These are phyloP conservation scores for Yamadazyma atmosphaerica DNA, from an alignment of 1,139 yeast species.

Conservation along the genomic window DNA sequence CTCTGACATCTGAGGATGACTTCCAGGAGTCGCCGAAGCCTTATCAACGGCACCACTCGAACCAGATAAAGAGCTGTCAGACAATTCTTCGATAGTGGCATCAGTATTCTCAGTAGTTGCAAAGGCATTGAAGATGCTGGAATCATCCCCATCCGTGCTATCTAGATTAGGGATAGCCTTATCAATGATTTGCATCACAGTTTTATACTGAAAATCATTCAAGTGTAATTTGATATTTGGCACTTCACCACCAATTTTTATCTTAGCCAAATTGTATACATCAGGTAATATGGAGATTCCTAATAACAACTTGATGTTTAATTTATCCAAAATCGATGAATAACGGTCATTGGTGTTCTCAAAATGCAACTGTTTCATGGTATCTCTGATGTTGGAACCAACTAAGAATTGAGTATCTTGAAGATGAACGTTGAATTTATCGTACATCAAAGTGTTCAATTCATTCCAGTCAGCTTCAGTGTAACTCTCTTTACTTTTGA, in stretches of 20 bases:
- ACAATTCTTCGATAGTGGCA: constrained; percentile 22
- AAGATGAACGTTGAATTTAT: constrained; percentile 72
- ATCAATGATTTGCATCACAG: constrained; percentile 76
- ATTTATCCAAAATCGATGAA: constrained; percentile 71
- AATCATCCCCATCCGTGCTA: constrained; percentile 27
- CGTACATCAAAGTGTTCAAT: constrained; percentile 82
- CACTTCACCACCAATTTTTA: constrained; percentile 77
- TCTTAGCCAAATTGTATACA: constrained; percentile 69
- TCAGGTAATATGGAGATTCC: constrained; percentile 86
- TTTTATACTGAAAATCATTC: constrained; percentile 88
- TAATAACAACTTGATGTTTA: constrained; percentile 69
- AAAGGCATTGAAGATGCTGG: constrained; percentile 38
- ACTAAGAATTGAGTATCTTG: constrained; percentile 88
- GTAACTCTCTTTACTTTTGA: constrained; percentile 69
- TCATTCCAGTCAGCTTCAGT: constrained; percentile 70
- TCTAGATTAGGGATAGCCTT: constrained; percentile 66
- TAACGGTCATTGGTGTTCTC: constrained; percentile 31
- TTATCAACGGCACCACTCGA: too few relatives aligned
- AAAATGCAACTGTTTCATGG: constrained; percentile 67
- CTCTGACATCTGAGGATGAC: constrained; percentile 13
- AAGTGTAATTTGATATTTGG: constrained; percentile 71
- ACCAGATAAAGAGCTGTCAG: too few relatives aligned
- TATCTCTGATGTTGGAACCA: constrained; percentile 77
- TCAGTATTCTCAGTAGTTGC: constrained; percentile 19
- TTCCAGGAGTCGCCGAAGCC: constrained; percentile 2